Conservation (phyloP, 2,329 filamentous ascomycete species). For the Cordyceps fumosorosea region DNA sequence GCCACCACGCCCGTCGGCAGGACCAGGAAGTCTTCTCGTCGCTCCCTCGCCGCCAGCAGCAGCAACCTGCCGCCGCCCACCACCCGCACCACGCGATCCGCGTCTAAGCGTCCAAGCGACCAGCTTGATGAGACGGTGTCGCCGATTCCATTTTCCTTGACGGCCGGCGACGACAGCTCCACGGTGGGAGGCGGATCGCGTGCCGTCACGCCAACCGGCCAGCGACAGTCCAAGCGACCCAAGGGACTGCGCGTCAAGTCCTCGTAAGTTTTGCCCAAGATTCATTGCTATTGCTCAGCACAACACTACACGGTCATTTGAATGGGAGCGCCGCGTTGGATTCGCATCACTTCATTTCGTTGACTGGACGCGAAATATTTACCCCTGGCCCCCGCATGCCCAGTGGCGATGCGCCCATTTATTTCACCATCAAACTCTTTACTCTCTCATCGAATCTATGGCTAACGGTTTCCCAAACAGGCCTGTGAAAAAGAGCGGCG, state of each 20-base stretch:
- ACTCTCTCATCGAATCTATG: neutral
- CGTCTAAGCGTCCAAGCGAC: slow-evolving; percentile 48
- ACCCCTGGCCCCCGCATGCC: slow-evolving; percentile 1
- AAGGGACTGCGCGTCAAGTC: slow-evolving; percentile 60
- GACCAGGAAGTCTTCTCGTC: slow-evolving; percentile 29
- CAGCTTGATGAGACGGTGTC: slow-evolving; percentile 48
- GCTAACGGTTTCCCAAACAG: slow-evolving; percentile 34
- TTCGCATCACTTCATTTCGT: neutral
- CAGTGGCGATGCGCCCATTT: neutral
- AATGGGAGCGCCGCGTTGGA: neutral
- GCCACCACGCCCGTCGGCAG: slow-evolving; percentile 26
- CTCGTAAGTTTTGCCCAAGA: slow-evolving; percentile 51
- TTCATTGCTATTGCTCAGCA: neutral
- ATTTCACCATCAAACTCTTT: neutral
- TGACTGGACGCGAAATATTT: slow-evolving; percentile 4
- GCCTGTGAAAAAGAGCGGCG: slow-evolving; percentile 65
- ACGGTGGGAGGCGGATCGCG: slow-evolving; percentile 47
- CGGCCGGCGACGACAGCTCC: slow-evolving; percentile 37
- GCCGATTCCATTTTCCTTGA: slow-evolving; percentile 44
- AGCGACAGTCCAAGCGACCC: slow-evolving; percentile 52
- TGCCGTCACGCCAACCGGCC: slow-evolving; percentile 51
- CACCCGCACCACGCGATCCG: slow-evolving; percentile 41
- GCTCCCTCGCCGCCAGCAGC: slow-evolving; percentile 25
- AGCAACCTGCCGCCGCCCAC: slow-evolving; percentile 21
- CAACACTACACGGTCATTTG: neutral